Evolutionary conservation across 139 green algal species (phyloP), one percentile per base, ranked within the genome.

Genomic region (Micromonas commoda): DNA sequence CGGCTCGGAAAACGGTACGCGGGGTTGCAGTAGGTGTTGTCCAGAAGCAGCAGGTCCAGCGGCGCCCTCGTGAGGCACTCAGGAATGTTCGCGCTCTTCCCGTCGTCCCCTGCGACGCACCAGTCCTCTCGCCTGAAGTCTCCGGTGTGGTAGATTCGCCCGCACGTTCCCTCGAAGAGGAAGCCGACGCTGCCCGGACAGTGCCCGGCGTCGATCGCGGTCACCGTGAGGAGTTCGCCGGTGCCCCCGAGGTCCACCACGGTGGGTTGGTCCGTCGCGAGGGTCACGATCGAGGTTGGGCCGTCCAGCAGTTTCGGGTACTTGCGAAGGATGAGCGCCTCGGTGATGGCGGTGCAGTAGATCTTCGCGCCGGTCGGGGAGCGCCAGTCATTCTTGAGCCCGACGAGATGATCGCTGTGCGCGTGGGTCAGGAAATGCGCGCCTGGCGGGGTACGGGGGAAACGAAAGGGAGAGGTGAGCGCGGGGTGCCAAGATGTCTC

Each of bases 1-100:
- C 82, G n/a, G 0, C 63, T 31, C 1, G 77, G 77, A 20, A 81
- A 81, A 3, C 38, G 60, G 33, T 79, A 79, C 77, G 64, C 76
- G 3, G 82, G 82, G 64, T 86, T 64, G 34, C 67, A 79, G 81
- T 83, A 86, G 2, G 82, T 86, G 70, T 86, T 86, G 77, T 86
- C 82, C 5, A 86, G 35, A 20, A 77, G 64, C 31, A 86, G 65
- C 28, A 65, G 2, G 66, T 82, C 73, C 4, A 86, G 19, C 72
- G 72, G 45, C 68, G 72, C 51, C 0, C 52, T 16, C n/a, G 29
- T 78, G 51, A 68, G 24, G 26, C 31, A 45, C n/a, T 53, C 28
- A 0, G 31, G 29, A 1, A 45, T 52, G 31, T 51, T n/a, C 31
- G 51, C 54, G 72, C 6, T 29, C 13, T 9, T 19, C 13, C 6